Percentiles rank a stretch among this genome's conserved stretches.
phyloP scores from a whole-genome alignment of 305 asterid genomes.

The Fraxinus greggii region DNA sequence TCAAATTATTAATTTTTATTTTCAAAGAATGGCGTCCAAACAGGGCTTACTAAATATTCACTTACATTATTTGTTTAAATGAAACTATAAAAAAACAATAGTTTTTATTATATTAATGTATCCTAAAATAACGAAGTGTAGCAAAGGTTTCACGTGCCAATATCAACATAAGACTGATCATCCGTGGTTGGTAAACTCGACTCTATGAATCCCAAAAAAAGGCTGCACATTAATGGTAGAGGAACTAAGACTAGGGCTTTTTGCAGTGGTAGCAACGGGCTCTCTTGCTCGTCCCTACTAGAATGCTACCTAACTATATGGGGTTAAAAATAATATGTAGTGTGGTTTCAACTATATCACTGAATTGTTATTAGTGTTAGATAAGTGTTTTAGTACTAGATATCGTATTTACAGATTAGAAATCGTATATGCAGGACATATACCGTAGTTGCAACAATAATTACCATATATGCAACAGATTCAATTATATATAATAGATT shows the following conservation, averaged over 20 bases:
- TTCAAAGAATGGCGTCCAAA: no score
- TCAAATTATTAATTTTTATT: no score
- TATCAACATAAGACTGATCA: neutral
- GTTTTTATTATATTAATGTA: no score
- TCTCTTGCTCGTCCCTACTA: no score
- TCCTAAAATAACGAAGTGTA: neutral
- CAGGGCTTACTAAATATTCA: neutral
- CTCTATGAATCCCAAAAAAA: neutral
- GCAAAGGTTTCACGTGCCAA: neutral
- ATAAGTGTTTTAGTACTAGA: no score
- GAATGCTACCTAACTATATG: no score
- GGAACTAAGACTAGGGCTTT: neutral
- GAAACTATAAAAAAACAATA: neutral
- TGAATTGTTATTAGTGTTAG: no score
- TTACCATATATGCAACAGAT: no score
- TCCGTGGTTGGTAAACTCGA: neutral
- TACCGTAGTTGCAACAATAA: no score
- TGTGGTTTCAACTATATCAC: neutral
- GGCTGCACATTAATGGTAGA: neutral
- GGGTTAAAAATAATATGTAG: neutral
- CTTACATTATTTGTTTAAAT: neutral
- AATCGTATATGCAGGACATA: no score
- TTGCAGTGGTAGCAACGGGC: neutral
- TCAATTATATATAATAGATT: no score
- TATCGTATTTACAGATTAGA: no score